A percentile compares a stretch with the other conserved stretches of the same genome.
These are phyloP conservation scores for Yamadazyma epiphylla DNA, from an alignment of 1,139 yeast genomes.

Conservation along the genomic window DNA sequence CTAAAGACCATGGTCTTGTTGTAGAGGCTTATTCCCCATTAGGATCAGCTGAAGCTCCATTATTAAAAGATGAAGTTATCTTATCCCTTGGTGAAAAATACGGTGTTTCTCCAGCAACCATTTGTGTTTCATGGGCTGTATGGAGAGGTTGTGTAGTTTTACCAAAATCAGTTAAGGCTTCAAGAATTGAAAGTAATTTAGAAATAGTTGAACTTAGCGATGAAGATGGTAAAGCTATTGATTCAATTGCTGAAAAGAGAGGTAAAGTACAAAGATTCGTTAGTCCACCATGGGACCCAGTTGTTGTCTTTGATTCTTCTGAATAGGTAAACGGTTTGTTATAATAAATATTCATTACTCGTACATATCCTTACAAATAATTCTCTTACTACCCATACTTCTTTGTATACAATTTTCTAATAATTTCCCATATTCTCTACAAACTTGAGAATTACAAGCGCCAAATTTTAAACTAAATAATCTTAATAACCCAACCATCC, in stretches of 20 bases:
- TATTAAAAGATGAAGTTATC: constrained; percentile 49
- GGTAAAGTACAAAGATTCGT: constrained; percentile 51
- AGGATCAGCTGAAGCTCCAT: constrained; percentile 66
- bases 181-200: constrained; percentile 59
- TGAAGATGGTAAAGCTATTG: constrained; percentile 52
- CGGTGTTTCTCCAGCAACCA: constrained; percentile 53
- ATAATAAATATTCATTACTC: background rate
- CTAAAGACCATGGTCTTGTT: constrained; percentile 51
- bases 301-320: constrained; percentile 16
- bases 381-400: constrained; percentile 40
- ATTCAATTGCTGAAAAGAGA: constrained; percentile 34
- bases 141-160: constrained; percentile 66
- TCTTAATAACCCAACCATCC: constrained; percentile 44
- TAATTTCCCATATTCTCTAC: constrained; percentile 47
- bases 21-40: constrained; percentile 80
- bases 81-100: constrained; percentile 52
- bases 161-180: constrained; percentile 66
- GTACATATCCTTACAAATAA: constrained; percentile 46
- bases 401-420: constrained; percentile 48
- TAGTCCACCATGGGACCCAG: constrained; percentile 34
- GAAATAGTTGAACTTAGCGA: constrained; percentile 46
- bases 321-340: constrained; percentile 4
- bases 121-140: constrained; percentile 70
- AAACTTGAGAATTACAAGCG: constrained; percentile 49
- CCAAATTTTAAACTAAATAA: constrained; percentile 32